Evolutionary conservation across 1,284 basidiomycete genomes (phyloP), one percentile per base, ranked within the genome.

Genomic region (Pyrrhoderma lamaoense): DNA sequence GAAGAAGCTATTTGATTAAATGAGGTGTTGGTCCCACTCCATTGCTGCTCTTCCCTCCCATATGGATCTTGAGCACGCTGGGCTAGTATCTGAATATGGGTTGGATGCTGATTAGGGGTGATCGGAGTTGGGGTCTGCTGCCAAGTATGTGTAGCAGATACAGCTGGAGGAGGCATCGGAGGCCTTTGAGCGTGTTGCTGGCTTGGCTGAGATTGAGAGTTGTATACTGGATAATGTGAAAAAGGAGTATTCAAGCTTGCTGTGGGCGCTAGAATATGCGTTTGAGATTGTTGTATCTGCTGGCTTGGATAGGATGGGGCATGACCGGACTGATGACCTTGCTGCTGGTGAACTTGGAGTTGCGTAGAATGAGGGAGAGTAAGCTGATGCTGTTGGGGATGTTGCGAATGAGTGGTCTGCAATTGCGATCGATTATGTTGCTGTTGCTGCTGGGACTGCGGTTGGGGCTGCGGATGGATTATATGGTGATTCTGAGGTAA

Each of bases 51-150:
- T 34, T 77, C 72, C 7, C 74, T 66, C 57, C 44, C 53, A 48
- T 74, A 79, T 4, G 66, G 64, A 31, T 66, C 67, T 11, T 73
- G 63, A 13, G 74, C 63, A 8, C 73, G 74, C 37, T 74, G 70
- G 27, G 50, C 42, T 22, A 79, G 67, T 59, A 80, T 70, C 14
- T 71, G 74, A 3, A 69, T 65, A 40, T 67, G 68, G 1, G 72
- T 65, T 35, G 79, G 72, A 59, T 84, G 82, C 0, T 80, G 77
- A 52, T 81, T 74, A 3, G 83, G 81, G 0, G 78, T 75, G 42
- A 86, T 81, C 14, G 70, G 73, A 49, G 69, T 73, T 5, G 77
- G 64, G 3, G 72, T 68, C 60, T 84, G 80, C 11, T 31, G 27
- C 83, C 82, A 85, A 21, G 76, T 70, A 53, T 76, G 81, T 14